Evolutionary conservation across 164 flowering plant genomes (phyloP).

Genomic region (Brasenia schreberi): DNA sequence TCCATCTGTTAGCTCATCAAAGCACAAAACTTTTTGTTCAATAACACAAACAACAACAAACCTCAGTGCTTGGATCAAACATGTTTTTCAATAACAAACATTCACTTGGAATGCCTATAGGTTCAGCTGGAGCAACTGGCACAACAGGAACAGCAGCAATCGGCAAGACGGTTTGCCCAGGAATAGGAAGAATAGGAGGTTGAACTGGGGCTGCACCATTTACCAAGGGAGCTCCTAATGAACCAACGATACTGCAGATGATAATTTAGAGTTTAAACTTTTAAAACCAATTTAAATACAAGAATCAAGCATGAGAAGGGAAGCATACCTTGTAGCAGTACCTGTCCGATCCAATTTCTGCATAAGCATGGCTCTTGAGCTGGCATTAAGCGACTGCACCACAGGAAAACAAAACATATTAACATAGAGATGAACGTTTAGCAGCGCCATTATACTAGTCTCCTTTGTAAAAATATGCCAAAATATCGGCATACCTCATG

Average conservation of each 20-base stretch:
- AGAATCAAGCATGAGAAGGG: neutral
- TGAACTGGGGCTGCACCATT: constrained; percentile 51
- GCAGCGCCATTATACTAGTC: too few species aligned
- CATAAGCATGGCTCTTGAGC: constrained; percentile 85
- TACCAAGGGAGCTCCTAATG: constrained; percentile 50
- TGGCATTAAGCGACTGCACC: constrained; percentile 86
- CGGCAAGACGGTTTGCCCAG: constrained; percentile 20
- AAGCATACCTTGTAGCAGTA: constrained; percentile 54
- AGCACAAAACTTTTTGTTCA: neutral
- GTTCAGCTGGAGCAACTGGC: constrained; percentile 24
- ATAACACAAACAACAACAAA: constrained; percentile 12
- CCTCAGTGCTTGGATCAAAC: constrained; percentile 93
- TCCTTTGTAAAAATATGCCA: too few species aligned
- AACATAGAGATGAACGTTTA: neutral
- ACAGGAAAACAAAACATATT: neutral
- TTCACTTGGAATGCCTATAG: constrained; percentile 64
- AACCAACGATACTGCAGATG: constrained; percentile 45
- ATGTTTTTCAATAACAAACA: constrained; percentile 74
- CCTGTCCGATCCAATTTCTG: constrained; percentile 82
- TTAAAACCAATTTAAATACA: neutral
- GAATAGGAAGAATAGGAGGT: constrained; percentile 29
- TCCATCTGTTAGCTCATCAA: neutral
- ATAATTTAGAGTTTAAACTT: too few species aligned
- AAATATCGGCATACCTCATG: too few species aligned
- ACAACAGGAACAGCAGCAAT: constrained; percentile 19